A percentile compares a stretch with the other conserved stretches of the same genome.
Conservation (phyloP, 2,329 filamentous ascomycete genomes). For the Fusarium subtropicale region DNA sequence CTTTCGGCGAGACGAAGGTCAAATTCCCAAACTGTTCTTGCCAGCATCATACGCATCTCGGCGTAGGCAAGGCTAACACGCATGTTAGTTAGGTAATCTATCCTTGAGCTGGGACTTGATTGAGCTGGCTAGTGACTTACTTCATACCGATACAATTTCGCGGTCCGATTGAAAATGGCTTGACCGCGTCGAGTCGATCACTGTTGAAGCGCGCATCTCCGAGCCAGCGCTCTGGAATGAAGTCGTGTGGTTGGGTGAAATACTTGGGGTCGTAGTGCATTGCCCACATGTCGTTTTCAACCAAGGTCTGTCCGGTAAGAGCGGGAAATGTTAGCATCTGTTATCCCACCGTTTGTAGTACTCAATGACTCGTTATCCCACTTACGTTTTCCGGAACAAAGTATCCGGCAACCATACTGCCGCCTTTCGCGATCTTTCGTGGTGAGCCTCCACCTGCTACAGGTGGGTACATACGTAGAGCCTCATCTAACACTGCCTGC, state of each 20-base stretch:
- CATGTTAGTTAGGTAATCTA: background rate
- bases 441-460: conserved; percentile 23
- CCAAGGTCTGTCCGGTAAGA: background rate
- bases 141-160: conserved; percentile 4
- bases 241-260: background rate
- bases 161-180: background rate
- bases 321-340: background rate
- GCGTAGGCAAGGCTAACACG: conserved; percentile 5
- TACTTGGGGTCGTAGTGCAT: background rate
- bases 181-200: background rate
- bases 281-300: conserved; percentile 1
- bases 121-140: background rate
- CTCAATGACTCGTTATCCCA: background rate
- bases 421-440: conserved; percentile 9
- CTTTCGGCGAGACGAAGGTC: background rate
- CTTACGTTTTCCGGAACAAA: conserved; percentile 7
- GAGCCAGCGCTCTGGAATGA: background rate
- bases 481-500: conserved; percentile 18
- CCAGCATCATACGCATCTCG: conserved; percentile 17
- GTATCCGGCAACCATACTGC: conserved; percentile 21
- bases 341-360: rapidly evolving
- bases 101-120: background rate
- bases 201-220: background rate
- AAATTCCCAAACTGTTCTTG: conserved; percentile 13
- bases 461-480: conserved; percentile 25